A percentile compares a stretch with the other conserved stretches of the same genome.
Conservation (phyloP, 176 grass and related monocot genomes). For the Carex parvula region DNA sequence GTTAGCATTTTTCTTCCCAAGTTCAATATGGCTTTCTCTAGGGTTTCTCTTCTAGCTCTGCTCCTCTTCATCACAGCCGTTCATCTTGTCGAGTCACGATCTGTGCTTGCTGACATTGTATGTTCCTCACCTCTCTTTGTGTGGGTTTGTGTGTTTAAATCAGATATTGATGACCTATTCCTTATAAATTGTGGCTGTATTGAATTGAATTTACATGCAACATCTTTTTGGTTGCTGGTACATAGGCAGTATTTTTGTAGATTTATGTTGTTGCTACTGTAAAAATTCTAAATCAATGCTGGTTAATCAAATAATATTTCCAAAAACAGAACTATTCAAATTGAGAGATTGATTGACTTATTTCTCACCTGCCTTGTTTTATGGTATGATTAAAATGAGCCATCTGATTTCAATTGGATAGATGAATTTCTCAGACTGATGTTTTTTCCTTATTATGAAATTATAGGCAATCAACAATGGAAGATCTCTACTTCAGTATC, state of each 20-base stretch:
- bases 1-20: neutral
- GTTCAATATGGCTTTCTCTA: slow-evolving; percentile 26
- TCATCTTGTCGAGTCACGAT: slow-evolving; percentile 15
- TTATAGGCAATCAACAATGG: slow-evolving; percentile 6
- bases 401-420: too few species aligned
- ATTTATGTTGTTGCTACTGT: neutral
- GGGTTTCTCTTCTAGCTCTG: neutral
- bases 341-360: neutral
- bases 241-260: neutral
- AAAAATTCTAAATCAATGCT: neutral
- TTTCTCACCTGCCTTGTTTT: neutral
- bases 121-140: neutral
- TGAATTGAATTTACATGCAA: neutral
- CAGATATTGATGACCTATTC: neutral
- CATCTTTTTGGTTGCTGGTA: neutral
- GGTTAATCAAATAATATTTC: neutral
- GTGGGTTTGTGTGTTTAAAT: too few species aligned
- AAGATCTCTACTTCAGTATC: slow-evolving; percentile 51
- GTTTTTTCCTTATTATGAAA: neutral
- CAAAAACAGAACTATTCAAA: neutral
- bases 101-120: slow-evolving; percentile 19
- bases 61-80: slow-evolving; percentile 16
- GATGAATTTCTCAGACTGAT: neutral
- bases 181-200: neutral
- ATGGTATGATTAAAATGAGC: neutral